phyloP scores from a whole-genome alignment of 2,329 filamentous ascomycete species.

The Penicillium sp. region DNA sequence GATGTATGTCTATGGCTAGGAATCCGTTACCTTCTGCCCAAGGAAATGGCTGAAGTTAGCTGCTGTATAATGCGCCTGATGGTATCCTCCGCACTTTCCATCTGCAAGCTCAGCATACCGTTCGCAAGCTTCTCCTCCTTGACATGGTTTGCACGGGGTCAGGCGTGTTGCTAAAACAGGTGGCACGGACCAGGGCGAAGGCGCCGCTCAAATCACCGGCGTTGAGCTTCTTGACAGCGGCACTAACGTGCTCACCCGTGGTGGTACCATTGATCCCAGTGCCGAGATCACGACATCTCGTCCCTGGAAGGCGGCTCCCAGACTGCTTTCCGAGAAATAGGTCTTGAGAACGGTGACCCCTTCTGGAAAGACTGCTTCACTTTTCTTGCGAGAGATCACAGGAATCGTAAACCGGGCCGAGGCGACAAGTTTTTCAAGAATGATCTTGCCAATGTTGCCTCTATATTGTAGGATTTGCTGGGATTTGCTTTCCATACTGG shows the following conservation, averaged over 20 bases:
- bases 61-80: conserved; percentile 8
- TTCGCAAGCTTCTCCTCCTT: conserved; percentile 24
- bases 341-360: no score
- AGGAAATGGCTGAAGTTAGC: not conserved
- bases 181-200: conserved; percentile 23
- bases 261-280: conserved; percentile 39
- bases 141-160: conserved; percentile 22
- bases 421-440: no score
- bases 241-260: conserved; percentile 23
- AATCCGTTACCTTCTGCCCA: not conserved
- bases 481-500: no score
- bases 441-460: no score
- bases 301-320: no score
- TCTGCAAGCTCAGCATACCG: conserved; percentile 19
- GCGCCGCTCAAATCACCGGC: conserved; percentile 25
- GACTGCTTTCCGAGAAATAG: no score
- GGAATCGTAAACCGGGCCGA: no score
- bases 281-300: conserved; percentile 34
- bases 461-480: no score
- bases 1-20: not conserved
- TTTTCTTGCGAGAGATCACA: no score
- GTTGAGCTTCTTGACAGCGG: conserved; percentile 17
- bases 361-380: no score
- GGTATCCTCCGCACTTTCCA: conserved; percentile 21
- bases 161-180: conserved; percentile 17